Evolutionary conservation across 2,329 filamentous ascomycete species (phyloP), one percentile per base, ranked within the genome.

Genomic region (Lachnellula occidentalis): DNA sequence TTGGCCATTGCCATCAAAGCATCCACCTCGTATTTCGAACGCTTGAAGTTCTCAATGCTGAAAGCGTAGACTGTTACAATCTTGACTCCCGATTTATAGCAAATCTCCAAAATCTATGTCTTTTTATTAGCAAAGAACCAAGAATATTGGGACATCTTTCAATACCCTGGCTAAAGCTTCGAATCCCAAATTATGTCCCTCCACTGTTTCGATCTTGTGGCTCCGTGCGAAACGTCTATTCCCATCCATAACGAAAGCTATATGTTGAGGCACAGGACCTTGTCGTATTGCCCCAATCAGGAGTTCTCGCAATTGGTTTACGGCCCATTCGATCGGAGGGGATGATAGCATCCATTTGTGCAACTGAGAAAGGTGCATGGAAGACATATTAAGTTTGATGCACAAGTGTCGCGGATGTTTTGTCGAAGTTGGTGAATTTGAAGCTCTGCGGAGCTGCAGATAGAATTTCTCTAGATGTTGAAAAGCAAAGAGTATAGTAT

Each of bases 211-310:
- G 70, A 99, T 96, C 61, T 92, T 85, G 74, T 94, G 90, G 59
- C 80, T 88, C 58, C 89, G 82, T 14, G 94, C 94, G 75, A 95
- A 99, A 45, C 94, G 87, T 66, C 94, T 79, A 73, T 99, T 99
- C 53, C 94, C 94, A 70, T 99, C 94, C 94, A 99, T 99, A 64
- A 96, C 92, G 69, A 99, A 99, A n/a, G 94, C 94, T 57, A 99
- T 83, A 82, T 99, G 94, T 67, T 90, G 86, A 9, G 94, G 94
- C 53, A 99, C 87, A 2, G 91, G 90, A 0, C 94, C 94, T 72
- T 96, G 92, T 67, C 86, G 86, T 51, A 97, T 75, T 48, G 92
- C 88, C 52, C 90, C 90, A 64, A 99, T 94, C 59, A 97, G 79
- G 49, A 96, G 76, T 70, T 95, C 89, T 60, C 90, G 85, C 19